Conservation (phyloP, 2,329 filamentous ascomycete genomes). For the Delphinella strobiligena region DNA sequence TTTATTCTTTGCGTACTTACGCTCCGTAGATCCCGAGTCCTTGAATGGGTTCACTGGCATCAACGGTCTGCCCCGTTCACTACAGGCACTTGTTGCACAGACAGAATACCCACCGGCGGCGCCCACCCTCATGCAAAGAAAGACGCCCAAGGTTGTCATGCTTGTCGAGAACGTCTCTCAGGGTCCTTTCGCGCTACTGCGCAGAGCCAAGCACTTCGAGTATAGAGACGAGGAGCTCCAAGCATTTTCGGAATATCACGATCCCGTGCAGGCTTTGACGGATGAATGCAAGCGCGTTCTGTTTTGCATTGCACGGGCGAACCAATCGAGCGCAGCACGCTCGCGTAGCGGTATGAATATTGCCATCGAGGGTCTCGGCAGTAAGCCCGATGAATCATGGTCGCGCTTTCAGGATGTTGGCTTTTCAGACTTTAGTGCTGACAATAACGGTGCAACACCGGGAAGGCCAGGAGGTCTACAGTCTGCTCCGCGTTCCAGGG, state of each 20-base stretch:
- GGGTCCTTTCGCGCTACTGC: conserved; percentile 80
- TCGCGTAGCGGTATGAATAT: conserved; percentile 34
- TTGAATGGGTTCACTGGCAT: conserved; percentile 61
- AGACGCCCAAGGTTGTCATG: conserved; percentile 87
- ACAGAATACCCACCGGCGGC: conserved; percentile 86
- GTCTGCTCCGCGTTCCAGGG: conserved; percentile 54
- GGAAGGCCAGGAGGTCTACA: conserved; percentile 40
- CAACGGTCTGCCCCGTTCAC: conserved; percentile 73
- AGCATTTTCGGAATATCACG: conserved; percentile 77
- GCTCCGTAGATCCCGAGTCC: conserved; percentile 74
- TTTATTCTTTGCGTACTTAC: conserved; percentile 92
- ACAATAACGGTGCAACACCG: conserved; percentile 10
- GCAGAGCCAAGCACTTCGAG: conserved; percentile 87
- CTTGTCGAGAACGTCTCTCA: conserved; percentile 91
- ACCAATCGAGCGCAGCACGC: conserved; percentile 58
- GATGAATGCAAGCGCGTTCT: conserved; percentile 90
- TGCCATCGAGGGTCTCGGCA: conserved; percentile 16
- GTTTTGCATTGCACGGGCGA: conserved; percentile 74
- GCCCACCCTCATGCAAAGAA: conserved; percentile 63
- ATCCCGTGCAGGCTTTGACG: conserved; percentile 76
- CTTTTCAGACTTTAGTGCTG: conserved; percentile 52
- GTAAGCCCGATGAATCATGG: conserved; percentile 79
- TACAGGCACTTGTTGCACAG: conserved; percentile 81
- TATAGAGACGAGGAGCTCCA: conserved; percentile 86
- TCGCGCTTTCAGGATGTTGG: conserved; percentile 93